phyloP scores from a whole-genome alignment of 371 early-diverging fungal genomes.

The Blakeslea trispora region DNA sequence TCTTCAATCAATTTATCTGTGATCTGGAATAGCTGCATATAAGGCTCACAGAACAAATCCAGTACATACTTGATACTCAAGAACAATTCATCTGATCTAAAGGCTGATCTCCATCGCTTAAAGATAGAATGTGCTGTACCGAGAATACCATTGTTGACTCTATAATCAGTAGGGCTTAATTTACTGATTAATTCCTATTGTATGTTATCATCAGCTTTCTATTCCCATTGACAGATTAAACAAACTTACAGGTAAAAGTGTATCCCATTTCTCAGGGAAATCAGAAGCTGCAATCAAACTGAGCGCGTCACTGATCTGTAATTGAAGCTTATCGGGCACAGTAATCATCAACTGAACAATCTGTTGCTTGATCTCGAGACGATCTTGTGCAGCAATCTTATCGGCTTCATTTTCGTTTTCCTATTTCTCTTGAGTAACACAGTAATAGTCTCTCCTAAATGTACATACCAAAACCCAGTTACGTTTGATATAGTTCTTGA shows the following conservation, averaged over 20 bases:
- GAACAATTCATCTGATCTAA: slow-evolving; percentile 79
- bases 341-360: slow-evolving; percentile 87
- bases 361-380: slow-evolving; percentile 76
- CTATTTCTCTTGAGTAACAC: slow-evolving; percentile 15
- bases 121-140: slow-evolving; percentile 94
- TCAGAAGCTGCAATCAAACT: slow-evolving; percentile 89
- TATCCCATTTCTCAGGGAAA: slow-evolving; percentile 88
- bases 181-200: slow-evolving; percentile 73
- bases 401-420: slow-evolving; percentile 56
- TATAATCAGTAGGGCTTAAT: slow-evolving; percentile 77
- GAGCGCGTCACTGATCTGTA: slow-evolving; percentile 92
- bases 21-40: slow-evolving; percentile 79
- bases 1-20: slow-evolving; percentile 80
- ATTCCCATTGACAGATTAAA: too few relatives aligned
- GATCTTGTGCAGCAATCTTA: slow-evolving; percentile 67
- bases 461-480: slow-evolving; percentile 79
- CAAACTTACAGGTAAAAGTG: slow-evolving; percentile 78
- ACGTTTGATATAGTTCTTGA: slow-evolving; percentile 93
- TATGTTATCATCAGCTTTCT: too few relatives aligned
- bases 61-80: slow-evolving; percentile 91
- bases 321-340: slow-evolving; percentile 77
- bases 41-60: slow-evolving; percentile 80
- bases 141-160: slow-evolving; percentile 87
- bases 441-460: too few relatives aligned
- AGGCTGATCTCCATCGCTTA: slow-evolving; percentile 89